Base-by-base conservation (phyloP, 2,329 filamentous ascomycete species). In the Ceratocystis colombiana region DNA sequence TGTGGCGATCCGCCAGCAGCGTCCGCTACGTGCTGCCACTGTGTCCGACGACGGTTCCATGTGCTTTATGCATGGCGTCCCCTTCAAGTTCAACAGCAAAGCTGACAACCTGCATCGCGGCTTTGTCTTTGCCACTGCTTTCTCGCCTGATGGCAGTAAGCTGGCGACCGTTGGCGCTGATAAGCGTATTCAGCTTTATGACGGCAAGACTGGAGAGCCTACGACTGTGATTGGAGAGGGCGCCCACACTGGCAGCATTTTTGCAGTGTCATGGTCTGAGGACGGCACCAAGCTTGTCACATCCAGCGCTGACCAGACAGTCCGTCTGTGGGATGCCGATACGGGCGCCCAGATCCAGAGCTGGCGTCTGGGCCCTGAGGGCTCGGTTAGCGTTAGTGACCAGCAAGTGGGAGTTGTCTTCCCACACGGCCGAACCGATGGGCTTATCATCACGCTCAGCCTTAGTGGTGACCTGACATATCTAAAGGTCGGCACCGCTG, bases 371-470 rank as follows among this genome's bases (percentile, higher is more conserved):
- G 91, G 92, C 25, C 84, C 84, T 41, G 88, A 92, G 53, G 87
- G 86, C 17, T 79, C 78, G 57, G 82, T 87, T 68, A 90, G 84
- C 73, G 80, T 96, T 46, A 81, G 82, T 2, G 83, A 96, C 73
- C 94, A 99, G 75, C 94, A 99, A 74, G 90, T 97, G 41, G 94
- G 94, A 64, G 90, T 99, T 5, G 90, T 94, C 8, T 96, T 91
- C 86, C 90, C 92, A 1, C 81, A 85, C 61, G 89, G 88, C 61
- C 84, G 93, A 70, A 88, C 79, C 64, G 94, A 99, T 73, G 90
- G 88, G 37, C 79, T 96, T 68, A 85, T 99, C 70, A 92, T 99
- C 74, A 96, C 90, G 74, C 79, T 97, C 70, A 94, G 90, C 71
- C 81, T 97, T 22, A 86, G 86, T 63, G 94, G 94, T 28, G 89